A percentile compares a stretch with the other conserved stretches of the same genome.
These are phyloP conservation scores for Zopfochytrium polystomum DNA, from an alignment of 371 early-diverging fungal genomes.

Conservation along the genomic window DNA sequence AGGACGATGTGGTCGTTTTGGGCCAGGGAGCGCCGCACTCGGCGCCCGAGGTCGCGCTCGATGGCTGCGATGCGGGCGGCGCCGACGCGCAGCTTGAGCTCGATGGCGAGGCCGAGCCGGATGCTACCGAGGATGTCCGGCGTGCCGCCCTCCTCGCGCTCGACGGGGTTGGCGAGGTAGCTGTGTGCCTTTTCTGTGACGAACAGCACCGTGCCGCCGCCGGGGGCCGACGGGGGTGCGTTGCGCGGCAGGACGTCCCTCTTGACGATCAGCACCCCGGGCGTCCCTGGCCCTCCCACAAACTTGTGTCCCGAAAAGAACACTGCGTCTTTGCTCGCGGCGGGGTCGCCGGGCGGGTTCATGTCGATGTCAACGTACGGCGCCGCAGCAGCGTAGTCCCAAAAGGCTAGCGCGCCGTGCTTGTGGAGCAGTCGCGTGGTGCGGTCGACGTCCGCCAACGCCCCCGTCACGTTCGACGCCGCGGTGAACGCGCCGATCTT, in stretches of 20 bases:
- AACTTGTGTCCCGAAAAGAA: conserved; percentile 21
- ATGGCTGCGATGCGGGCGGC: background rate
- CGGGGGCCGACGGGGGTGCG: conserved; percentile 3
- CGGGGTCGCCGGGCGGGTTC: background rate
- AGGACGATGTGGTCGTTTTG: background rate
- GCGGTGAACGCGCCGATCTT: conserved; percentile 22
- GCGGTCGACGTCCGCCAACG: conserved; percentile 2
- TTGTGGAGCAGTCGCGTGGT: conserved; percentile 12
- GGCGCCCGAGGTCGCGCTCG: background rate
- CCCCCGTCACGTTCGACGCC: conserved; percentile 19
- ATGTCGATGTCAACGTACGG: conserved; percentile 14
- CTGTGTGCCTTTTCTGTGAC: conserved; percentile 4
- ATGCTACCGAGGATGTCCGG: conserved; percentile 19
- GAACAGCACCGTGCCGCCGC: conserved; percentile 17
- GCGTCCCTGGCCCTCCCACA: conserved; percentile 20
- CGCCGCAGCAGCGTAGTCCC: conserved; percentile 19
- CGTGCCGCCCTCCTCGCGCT: conserved; percentile 22
- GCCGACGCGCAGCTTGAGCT: conserved; percentile 1
- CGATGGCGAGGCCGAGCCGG: conserved; percentile 18
- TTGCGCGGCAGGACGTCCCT: background rate
- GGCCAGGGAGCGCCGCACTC: background rate
- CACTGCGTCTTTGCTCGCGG: conserved; percentile 7
- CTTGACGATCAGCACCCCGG: conserved; percentile 11
- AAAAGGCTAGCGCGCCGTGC: conserved; percentile 8
- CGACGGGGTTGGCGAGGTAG: conserved; percentile 10